Evolutionary conservation across 75 land plant species (phyloP), one percentile per base, ranked within the genome.

Genomic region (Gnetum montanum): DNA sequence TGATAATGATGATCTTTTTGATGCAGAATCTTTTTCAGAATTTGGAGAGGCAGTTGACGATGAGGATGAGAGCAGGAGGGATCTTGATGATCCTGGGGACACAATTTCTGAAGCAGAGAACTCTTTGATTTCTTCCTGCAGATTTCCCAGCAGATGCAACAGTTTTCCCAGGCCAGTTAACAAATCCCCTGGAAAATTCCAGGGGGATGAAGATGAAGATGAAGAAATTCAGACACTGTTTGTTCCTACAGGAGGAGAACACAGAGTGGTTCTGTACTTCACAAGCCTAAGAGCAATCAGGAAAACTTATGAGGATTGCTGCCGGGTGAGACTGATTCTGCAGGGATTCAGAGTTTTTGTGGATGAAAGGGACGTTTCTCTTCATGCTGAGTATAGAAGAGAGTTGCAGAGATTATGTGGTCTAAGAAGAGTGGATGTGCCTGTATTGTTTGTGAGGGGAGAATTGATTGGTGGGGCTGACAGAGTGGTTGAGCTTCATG

Each of bases 221-320:
- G 36, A 34, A 6, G 37, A 15, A 20, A 31, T 20, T 20, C 16
- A 18, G 51, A 23, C 5, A 0, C 52, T 10, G 47, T n/a, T 28
- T 27, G 47, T 28, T 57, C 63, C 65, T 22, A 61, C 69, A 2
- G 38, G 63, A 16, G 63, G 59, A 0, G 73, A 70, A 43, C 54
- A 56, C 10, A 77, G 61, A 59, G 68, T 81, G 46, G 63, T 81
- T 4, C 12, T 88, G 49, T 88, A 88, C 66, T 85, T 75, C 70
- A 88, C 94, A 4, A 85, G 95, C 63, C 61, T 89, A 3, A 27
- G 90, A 48, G 95, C 86, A 13, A 65, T 89, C 25, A 61, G 95
- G 60, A 82, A 85, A 67, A 89, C 90, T 18, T 89, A 72, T 46
- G 90, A 85, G 63, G 95, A 85, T 34, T 89, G 95, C 63, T 77